Base-by-base conservation (phyloP, 345 rosid species). In the Pugionium cornutum region DNA sequence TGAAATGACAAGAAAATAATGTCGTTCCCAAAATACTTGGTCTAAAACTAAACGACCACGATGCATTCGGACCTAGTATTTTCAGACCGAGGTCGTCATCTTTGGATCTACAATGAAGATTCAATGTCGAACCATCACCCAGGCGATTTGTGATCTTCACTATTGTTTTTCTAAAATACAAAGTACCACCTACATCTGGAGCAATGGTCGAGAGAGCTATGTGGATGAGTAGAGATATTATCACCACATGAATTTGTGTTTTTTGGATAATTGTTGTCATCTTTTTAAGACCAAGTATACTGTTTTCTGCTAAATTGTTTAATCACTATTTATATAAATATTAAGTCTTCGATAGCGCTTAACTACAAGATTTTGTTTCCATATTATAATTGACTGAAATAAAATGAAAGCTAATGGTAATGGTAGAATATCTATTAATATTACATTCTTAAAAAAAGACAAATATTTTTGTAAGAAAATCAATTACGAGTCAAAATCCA, bases 101-200 rank as follows among this genome's bases (percentile, higher is more conserved):
- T 5, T 9, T 10, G 0, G 54, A 69, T 33, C 61, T 69, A 18
- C 74, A 69, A 11, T 28, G 53, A 6, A 34, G 27, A 25, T 0
- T 11, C 44, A 43, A 5, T 52, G 33, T 44, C 44, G 39, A 68
- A 52, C 52, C 53, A 59, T 6, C 53, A 60, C 18, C 34, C n/a
- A 69, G 73, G 43, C 46, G 60, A 68, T 68, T 59, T 4, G 28
- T 68, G n/a, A 68, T 48, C 54, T 55, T 25, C 47, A 56, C 55
- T 2, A 3, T 56, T 47, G 64, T 67, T 67, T 46, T 67, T 7
- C 27, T 0, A 56, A 55, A n/a, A 35, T 35, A 37, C 63, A 53
- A 66, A 1, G 18, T 18, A 18, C 18, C 18, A 18, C 18, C 18
- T 18, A 42, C 11, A 11, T 63, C 18, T 41, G 37, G 51, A 41